phyloP scores from a whole-genome alignment of 1,284 basidiomycete genomes.

The Ganoderma sp. region DNA sequence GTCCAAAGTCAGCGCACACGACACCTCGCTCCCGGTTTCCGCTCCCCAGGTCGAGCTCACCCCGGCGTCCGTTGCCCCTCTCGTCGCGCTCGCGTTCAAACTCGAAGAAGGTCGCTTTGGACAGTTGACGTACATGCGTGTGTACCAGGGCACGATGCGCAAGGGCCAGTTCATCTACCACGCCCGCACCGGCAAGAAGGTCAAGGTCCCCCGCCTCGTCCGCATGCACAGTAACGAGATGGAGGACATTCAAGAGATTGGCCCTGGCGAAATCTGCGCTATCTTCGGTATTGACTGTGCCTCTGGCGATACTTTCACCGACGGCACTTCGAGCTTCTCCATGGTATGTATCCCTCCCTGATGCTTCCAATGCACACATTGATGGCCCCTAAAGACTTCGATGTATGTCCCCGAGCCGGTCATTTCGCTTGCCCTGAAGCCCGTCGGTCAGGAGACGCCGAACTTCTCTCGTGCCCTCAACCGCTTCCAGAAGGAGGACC shows the following conservation, averaged over 20 bases:
- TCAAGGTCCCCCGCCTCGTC: conserved; percentile 97
- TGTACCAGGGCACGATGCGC: conserved; percentile 94
- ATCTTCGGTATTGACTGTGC: conserved; percentile 99
- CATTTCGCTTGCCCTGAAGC: conserved; percentile 93
- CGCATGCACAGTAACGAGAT: conserved; percentile 99
- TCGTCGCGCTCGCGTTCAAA: conserved; percentile 98
- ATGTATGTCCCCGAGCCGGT: conserved; percentile 99
- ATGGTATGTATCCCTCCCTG: conserved; percentile 65
- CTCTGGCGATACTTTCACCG: conserved; percentile 97
- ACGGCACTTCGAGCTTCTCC: conserved; percentile 84
- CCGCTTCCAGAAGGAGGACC: conserved; percentile 99
- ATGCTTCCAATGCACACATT: background rate
- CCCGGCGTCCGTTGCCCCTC: conserved; percentile 84
- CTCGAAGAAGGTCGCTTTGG: conserved; percentile 98
- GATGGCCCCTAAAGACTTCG: conserved; percentile 68
- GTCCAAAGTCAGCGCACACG: conserved; percentile 81
- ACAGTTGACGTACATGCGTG: conserved; percentile 98
- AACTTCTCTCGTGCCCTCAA: conserved; percentile 97
- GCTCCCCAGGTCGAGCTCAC: conserved; percentile 77
- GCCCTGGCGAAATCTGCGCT: conserved; percentile 99
- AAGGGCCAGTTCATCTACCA: conserved; percentile 90
- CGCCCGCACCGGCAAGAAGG: conserved; percentile 94
- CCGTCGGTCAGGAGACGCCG: conserved; percentile 90
- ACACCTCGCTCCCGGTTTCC: conserved; percentile 71
- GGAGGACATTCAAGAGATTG: conserved; percentile 97